Conservation (phyloP, 1,284 basidiomycete species). For the Cyathus olla region DNA sequence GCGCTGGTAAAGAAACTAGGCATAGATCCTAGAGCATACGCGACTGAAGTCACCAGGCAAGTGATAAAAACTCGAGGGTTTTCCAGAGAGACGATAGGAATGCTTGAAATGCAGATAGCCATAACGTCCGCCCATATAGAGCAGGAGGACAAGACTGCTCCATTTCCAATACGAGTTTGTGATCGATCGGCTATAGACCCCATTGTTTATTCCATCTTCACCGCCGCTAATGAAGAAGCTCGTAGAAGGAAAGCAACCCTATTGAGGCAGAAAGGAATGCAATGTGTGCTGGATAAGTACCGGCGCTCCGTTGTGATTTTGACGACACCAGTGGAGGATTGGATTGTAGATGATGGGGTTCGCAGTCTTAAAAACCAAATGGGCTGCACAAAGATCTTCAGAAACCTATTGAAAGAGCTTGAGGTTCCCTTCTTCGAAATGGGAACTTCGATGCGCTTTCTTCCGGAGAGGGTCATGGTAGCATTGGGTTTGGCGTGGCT, state of each 20-base stretch:
- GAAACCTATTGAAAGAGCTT: too few species aligned
- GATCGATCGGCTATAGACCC: conserved; percentile 75
- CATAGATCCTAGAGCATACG: conserved; percentile 48
- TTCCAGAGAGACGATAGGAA: conserved; percentile 58
- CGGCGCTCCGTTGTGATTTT: too few species aligned
- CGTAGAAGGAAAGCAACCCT: background rate
- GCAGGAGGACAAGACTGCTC: conserved; percentile 48
- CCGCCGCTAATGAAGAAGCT: conserved; percentile 28
- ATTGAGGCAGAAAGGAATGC: too few species aligned
- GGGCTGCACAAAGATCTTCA: too few species aligned
- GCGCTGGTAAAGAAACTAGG: conserved; percentile 56
- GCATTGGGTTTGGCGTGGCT: too few species aligned
- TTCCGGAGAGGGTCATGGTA: too few species aligned
- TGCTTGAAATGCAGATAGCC: conserved; percentile 67
- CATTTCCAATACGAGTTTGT: conserved; percentile 54
- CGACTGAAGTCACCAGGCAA: conserved; percentile 69
- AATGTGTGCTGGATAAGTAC: too few species aligned
- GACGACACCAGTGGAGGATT: too few species aligned
- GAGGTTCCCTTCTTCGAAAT: too few species aligned
- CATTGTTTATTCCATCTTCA: conserved; percentile 67
- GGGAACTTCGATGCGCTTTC: too few species aligned
- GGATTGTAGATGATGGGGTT: too few species aligned
- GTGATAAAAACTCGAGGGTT: conserved; percentile 65
- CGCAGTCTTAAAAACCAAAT: too few species aligned
- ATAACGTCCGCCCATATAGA: conserved; percentile 67